Conservation (phyloP, 257 asterid species). For the Cinchona pubescens region DNA sequence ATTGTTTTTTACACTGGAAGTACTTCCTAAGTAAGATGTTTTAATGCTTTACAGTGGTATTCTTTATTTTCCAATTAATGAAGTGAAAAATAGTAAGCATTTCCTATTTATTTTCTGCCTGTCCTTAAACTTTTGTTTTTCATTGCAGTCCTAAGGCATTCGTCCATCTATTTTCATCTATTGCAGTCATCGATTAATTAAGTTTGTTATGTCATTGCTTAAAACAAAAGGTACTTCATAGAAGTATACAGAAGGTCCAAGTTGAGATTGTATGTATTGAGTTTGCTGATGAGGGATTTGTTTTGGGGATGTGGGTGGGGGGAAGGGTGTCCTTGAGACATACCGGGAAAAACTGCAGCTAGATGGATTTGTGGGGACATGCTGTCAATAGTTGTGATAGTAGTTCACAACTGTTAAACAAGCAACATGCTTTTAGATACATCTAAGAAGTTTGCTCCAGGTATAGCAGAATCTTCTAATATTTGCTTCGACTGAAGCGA, state of each 20-base stretch:
- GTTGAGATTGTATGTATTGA: background rate
- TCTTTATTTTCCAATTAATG: constrained; percentile 11
- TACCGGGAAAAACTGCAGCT: constrained; percentile 7
- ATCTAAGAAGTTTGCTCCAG: constrained; percentile 35
- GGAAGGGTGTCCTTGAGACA: background rate
- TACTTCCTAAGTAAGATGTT: constrained; percentile 79
- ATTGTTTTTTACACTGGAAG: constrained; percentile 85
- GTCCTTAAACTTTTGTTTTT: background rate
- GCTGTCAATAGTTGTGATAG: constrained; percentile 21
- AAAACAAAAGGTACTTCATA: background rate
- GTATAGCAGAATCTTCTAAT: constrained; percentile 89
- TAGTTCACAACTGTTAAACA: constrained; percentile 13
- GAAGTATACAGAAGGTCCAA: background rate
- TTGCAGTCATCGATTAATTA: background rate
- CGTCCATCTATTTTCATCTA: background rate
- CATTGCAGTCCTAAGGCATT: background rate
- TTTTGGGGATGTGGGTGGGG: background rate
- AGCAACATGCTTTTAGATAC: background rate
- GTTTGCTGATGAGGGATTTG: background rate
- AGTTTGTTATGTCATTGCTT: background rate
- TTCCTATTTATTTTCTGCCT: background rate
- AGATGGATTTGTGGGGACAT: constrained; percentile 14
- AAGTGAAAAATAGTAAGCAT: constrained; percentile 11
- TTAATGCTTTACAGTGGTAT: constrained; percentile 5
- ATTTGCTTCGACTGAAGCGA: constrained; percentile 82